phyloP scores from a whole-genome alignment of 768 basidiomycete species.

The Auriscalpium microsporum region DNA sequence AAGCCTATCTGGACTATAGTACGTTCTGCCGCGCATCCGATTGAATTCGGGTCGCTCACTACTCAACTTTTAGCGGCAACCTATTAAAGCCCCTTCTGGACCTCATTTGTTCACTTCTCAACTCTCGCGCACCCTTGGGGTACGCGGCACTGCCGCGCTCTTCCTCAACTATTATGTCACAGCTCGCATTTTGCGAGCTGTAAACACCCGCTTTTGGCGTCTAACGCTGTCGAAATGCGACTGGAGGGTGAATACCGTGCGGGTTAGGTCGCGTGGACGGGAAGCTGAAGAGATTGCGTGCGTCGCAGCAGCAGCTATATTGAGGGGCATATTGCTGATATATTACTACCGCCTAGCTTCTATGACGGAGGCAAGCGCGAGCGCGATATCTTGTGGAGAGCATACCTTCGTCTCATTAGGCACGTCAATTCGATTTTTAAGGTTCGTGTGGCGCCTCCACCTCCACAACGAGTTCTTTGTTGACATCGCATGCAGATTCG shows the following conservation, averaged over 20 bases:
- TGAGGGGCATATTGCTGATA: background rate
- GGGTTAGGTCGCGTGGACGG: conserved; percentile 72
- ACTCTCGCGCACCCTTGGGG: conserved; percentile 76
- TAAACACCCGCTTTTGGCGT: conserved; percentile 88
- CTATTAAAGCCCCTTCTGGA: conserved; percentile 89
- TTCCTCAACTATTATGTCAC: conserved; percentile 86
- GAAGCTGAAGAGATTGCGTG: conserved; percentile 92
- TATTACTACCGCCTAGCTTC: conserved; percentile 43
- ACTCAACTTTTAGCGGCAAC: conserved; percentile 57
- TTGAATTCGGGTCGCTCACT: background rate
- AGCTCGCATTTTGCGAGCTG: conserved; percentile 68
- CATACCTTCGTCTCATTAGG: conserved; percentile 73
- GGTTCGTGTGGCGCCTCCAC: conserved; percentile 28
- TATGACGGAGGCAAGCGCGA: conserved; percentile 86
- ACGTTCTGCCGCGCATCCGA: conserved; percentile 25
- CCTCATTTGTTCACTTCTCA: conserved; percentile 87
- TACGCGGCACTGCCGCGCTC: conserved; percentile 72
- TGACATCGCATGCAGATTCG: conserved; percentile 46
- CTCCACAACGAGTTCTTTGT: background rate
- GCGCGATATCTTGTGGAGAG: conserved; percentile 66
- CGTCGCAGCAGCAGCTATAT: conserved; percentile 22
- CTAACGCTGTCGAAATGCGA: conserved; percentile 78
- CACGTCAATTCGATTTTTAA: conserved; percentile 92
- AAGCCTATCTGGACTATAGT: conserved; percentile 82
- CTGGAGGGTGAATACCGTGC: conserved; percentile 88